These are phyloP conservation scores for Phanerochaete carnosa DNA, from an alignment of 768 basidiomycete species.

Conservation along the genomic window DNA sequence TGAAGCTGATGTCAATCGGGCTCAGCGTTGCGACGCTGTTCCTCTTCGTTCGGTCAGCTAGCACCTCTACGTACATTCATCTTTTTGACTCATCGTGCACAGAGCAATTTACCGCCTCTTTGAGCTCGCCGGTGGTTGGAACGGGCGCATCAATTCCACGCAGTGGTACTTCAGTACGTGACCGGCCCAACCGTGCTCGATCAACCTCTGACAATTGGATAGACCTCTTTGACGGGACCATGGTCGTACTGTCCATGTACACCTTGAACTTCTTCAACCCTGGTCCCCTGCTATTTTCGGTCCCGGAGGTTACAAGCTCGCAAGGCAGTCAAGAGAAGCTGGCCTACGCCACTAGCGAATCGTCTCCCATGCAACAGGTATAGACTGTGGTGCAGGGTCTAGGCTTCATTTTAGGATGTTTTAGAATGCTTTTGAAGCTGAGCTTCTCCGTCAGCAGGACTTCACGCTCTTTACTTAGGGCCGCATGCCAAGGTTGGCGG, in stretches of 20 bases:
- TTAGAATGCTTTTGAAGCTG: too few species aligned
- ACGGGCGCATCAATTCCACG: conserved; percentile 44
- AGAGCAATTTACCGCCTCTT: conserved; percentile 49
- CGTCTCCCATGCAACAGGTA: too few species aligned
- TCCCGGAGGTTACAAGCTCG: too few species aligned
- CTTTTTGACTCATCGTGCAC: neutral
- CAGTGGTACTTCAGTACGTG: conserved; percentile 46
- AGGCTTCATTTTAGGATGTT: too few species aligned
- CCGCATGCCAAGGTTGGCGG: too few species aligned
- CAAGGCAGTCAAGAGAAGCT: too few species aligned
- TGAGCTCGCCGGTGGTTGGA: conserved; percentile 49
- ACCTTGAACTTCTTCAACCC: conserved; percentile 45
- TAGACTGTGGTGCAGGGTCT: too few species aligned
- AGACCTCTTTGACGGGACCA: conserved; percentile 52
- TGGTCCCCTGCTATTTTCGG: conserved; percentile 24
- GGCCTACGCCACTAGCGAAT: too few species aligned
- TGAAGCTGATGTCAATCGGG: conserved; percentile 31
- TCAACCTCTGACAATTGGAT: neutral
- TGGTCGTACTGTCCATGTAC: conserved; percentile 43
- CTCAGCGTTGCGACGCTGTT: conserved; percentile 33
- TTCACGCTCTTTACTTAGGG: too few species aligned
- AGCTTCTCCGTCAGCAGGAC: too few species aligned
- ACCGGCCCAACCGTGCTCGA: neutral
- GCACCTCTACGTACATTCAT: neutral
- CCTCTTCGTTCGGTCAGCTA: conserved; percentile 46